A percentile compares a stretch with the other conserved stretches of the same genome.
phyloP scores from a whole-genome alignment of 345 rosid genomes.

The Eucalyptus pumila region DNA sequence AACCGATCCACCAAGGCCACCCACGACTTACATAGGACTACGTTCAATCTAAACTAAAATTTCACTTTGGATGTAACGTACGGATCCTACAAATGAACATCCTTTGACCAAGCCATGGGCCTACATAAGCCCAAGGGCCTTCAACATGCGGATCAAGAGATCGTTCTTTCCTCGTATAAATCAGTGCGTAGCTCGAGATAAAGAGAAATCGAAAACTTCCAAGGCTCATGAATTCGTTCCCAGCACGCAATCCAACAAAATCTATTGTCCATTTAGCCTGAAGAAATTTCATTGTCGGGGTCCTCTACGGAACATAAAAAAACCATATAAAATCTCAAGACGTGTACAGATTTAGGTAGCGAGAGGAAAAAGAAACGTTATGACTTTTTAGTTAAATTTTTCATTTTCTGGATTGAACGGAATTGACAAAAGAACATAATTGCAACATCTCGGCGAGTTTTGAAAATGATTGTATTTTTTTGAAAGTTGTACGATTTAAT shows the following conservation, averaged over 20 bases:
- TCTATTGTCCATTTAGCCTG: neutral
- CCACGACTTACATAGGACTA: neutral
- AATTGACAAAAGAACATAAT: neutral
- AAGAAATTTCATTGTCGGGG: neutral
- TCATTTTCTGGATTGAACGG: accelerated
- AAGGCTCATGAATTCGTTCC: neutral
- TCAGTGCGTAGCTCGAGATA: neutral
- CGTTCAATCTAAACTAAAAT: neutral
- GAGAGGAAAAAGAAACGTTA: neutral
- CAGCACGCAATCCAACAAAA: neutral
- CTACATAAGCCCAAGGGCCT: neutral
- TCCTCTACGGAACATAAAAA: neutral
- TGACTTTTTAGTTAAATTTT: neutral
- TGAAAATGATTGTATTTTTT: too few relatives aligned
- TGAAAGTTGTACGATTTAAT: accelerated
- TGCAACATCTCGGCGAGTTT: accelerated
- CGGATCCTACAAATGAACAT: neutral
- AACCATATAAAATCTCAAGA: neutral
- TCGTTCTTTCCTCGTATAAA: neutral
- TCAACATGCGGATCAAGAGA: neutral
- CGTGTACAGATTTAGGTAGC: neutral
- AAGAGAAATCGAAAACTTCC: neutral
- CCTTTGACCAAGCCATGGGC: neutral
- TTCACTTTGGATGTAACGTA: neutral
- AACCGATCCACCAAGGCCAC: neutral